Base-by-base conservation (phyloP, 768 basidiomycete genomes). In the Mycena galopus region DNA sequence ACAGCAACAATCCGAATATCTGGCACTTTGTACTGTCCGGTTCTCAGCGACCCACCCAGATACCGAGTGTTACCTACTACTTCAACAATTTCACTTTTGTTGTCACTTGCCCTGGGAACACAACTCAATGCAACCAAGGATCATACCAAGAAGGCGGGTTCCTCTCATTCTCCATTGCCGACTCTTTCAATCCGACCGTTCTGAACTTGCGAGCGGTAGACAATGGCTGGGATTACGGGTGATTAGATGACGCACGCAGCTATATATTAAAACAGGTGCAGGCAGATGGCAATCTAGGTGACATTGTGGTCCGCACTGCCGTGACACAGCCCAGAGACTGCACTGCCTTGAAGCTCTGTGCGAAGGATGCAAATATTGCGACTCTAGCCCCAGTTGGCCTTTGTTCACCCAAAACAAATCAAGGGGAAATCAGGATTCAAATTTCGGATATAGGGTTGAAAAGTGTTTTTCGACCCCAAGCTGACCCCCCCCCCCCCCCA, bases 221-320 rank as follows among this genome's bases (percentile, higher is more conserved):
- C 19, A 58, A 58, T 16, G 55, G 14, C 35, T 67, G 65, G 56
- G 56, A 42, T 10, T 67, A 58, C n/a, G 56, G 27, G n/a, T n/a
- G n/a, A 59, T 25, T 57, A 1, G 65, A 67, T 42, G 65, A 67
- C 56, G 65, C 65, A 1, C 65, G 56, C 39, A 67, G 56, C 23
- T 67, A 25, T 29, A 29, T 67, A 17, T 30, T 67, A 7, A 44
- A 58, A 25, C 11, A 67, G n/a, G 65, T 67, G 1, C 33, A 55
- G 16, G 17, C 29, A 4, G 42, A 67, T 17, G 65, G 56, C 10
- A 51, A n/a, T 33, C 21, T 67, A 8, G 65, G 63, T 2, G 7
- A 35, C 30, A 33, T 65, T 8, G 56, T 67, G 2, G 65, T 67
- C 4, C 55, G 65, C 42, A 67, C 65, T 19, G 65, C 65, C 25